These are phyloP conservation scores for Hyaloscypha bicolor DNA, from an alignment of 495 filamentous ascomycete genomes.

Conservation along the genomic window DNA sequence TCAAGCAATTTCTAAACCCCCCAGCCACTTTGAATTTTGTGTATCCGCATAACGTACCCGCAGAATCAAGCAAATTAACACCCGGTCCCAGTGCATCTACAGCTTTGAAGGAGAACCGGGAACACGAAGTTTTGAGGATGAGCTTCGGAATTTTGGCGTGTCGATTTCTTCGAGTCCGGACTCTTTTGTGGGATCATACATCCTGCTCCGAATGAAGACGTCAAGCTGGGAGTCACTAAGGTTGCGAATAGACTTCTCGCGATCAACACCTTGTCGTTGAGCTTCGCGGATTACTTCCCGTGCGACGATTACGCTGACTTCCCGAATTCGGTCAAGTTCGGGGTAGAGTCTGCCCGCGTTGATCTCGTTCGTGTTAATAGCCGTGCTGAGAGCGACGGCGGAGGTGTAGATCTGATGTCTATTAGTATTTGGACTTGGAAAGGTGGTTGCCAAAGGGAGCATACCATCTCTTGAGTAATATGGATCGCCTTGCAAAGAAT, in stretches of 20 bases:
- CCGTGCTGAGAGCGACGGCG: conserved; percentile 64
- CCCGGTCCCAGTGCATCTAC: background rate
- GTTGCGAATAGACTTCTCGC: conserved; percentile 62
- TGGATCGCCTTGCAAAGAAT: conserved; percentile 73
- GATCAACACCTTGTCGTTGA: conserved; percentile 69
- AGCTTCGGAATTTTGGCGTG: background rate
- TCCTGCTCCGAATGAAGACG: conserved; percentile 65
- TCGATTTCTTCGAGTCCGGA: background rate
- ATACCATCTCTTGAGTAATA: conserved; percentile 74
- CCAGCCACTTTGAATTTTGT: background rate
- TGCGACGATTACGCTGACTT: conserved; percentile 73
- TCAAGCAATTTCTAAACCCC: background rate
- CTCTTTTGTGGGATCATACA: conserved; percentile 64
- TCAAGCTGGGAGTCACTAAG: conserved; percentile 66
- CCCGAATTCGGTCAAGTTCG: conserved; percentile 70
- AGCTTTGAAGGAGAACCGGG: background rate
- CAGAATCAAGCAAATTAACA: background rate
- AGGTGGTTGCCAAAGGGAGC: background rate
- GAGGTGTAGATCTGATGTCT: conserved; percentile 61
- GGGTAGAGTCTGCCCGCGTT: conserved; percentile 71
- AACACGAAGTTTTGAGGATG: background rate
- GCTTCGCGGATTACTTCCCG: conserved; percentile 75
- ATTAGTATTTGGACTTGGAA: background rate
- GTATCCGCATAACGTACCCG: background rate
- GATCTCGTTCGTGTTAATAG: conserved; percentile 63